Conservation (phyloP, 768 basidiomycete genomes). For the Ephemerocybe angulata region DNA sequence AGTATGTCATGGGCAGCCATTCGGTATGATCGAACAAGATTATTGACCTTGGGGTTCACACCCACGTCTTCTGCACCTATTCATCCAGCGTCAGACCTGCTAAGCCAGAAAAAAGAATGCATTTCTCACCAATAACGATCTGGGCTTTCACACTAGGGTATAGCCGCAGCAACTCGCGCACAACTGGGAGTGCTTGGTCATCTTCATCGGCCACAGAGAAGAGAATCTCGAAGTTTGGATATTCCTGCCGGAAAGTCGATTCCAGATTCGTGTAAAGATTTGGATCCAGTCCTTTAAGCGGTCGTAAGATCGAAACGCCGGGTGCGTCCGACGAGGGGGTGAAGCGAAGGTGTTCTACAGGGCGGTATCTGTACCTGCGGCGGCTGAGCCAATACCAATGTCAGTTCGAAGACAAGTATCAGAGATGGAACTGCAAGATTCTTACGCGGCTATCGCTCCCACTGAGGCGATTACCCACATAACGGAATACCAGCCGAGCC, state of each 20-base stretch:
- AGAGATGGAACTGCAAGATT: slow-evolving; percentile 15
- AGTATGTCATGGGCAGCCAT: slow-evolving; percentile 83
- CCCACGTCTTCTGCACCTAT: slow-evolving; percentile 81
- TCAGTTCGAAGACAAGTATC: neutral
- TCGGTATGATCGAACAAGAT: slow-evolving; percentile 81
- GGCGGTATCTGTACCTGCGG: slow-evolving; percentile 66
- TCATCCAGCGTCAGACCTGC: neutral
- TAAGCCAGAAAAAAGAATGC: neutral
- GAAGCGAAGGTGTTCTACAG: slow-evolving; percentile 57
- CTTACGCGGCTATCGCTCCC: slow-evolving; percentile 71
- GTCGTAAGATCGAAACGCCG: slow-evolving; percentile 91
- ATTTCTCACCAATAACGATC: slow-evolving; percentile 67
- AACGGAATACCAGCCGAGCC: slow-evolving; percentile 55
- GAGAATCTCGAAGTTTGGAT: slow-evolving; percentile 87
- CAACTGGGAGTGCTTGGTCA: slow-evolving; percentile 87
- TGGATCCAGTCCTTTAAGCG: slow-evolving; percentile 90
- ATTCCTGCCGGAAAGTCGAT: slow-evolving; percentile 88
- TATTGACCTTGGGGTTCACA: slow-evolving; percentile 97
- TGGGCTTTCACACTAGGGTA: slow-evolving; percentile 73
- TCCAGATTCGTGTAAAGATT: slow-evolving; percentile 97
- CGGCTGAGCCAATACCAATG: slow-evolving; percentile 43
- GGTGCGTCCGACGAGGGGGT: slow-evolving; percentile 50
- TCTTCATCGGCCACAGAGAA: slow-evolving; percentile 85
- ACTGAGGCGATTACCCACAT: slow-evolving; percentile 66
- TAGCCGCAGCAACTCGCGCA: slow-evolving; percentile 69